Conservation (phyloP, 208 protist genomes). For the Leishmania martiniquensis region DNA sequence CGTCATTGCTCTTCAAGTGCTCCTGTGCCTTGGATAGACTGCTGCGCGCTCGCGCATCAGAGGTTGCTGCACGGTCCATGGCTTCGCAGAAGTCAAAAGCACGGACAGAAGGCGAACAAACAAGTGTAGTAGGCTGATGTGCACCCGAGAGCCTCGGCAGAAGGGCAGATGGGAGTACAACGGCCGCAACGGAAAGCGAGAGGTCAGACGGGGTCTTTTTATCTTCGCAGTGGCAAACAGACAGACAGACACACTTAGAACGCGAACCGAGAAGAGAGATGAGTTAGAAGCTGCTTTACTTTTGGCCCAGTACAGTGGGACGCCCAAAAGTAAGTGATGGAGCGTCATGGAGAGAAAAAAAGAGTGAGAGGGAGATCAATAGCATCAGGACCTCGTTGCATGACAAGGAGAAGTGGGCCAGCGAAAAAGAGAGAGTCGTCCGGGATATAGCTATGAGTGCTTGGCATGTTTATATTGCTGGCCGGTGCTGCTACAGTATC, state of each 20-base stretch:
- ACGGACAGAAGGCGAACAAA: not conserved
- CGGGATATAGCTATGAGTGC: not conserved
- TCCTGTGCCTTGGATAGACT: constrained; percentile 60
- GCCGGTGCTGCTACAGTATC: too few species aligned
- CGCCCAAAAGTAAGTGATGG: not conserved
- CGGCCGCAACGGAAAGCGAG: too few species aligned
- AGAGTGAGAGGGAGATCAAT: not conserved
- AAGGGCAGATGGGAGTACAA: not conserved
- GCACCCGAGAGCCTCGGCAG: too few species aligned
- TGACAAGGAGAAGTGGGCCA: not conserved
- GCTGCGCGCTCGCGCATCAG: constrained; percentile 48
- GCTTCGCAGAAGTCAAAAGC: not conserved
- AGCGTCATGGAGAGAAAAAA: not conserved
- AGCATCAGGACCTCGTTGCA: too few species aligned
- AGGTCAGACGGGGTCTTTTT: not conserved
- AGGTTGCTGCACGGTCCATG: constrained; percentile 31
- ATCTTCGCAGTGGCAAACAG: too few species aligned
- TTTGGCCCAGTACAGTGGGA: not conserved
- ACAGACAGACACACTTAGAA: not conserved
- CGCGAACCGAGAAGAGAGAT: not conserved
- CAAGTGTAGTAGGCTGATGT: not conserved
- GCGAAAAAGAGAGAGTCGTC: not conserved
- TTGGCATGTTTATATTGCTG: too few species aligned
- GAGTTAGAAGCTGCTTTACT: not conserved
- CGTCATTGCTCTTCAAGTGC: constrained; percentile 44